Conservation (phyloP, 2,329 filamentous ascomycete genomes). For the Pseudogymnoascus sp. region DNA sequence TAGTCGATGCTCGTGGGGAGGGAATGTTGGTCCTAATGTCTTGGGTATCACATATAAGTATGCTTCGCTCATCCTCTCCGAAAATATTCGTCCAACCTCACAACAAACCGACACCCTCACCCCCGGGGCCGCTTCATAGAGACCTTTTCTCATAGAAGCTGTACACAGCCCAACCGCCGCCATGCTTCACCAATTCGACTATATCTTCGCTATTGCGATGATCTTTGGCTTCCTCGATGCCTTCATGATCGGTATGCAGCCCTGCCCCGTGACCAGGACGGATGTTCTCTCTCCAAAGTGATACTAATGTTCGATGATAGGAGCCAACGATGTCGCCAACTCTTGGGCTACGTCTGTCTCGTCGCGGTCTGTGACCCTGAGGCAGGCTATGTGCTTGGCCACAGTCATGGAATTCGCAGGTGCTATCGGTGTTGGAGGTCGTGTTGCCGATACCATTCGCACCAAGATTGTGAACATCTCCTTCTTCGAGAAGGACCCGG, state of each 20-base stretch:
- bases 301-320: constrained; percentile 16
- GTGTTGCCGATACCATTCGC: constrained; percentile 55
- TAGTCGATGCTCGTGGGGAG: neutral
- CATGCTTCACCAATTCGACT: constrained; percentile 50
- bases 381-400: constrained; percentile 53
- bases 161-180: constrained; percentile 10
- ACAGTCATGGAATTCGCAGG: constrained; percentile 58
- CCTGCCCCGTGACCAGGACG: neutral
- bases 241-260: constrained; percentile 25
- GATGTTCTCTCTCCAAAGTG: neutral
- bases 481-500: constrained; percentile 42
- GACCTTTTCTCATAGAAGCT: neutral
- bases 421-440: constrained; percentile 50
- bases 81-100: neutral
- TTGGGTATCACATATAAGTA: neutral
- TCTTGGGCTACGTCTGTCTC: constrained; percentile 69
- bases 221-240: constrained; percentile 61
- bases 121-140: neutral
- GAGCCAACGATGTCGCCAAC: constrained; percentile 62
- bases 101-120: neutral
- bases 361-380: constrained; percentile 56
- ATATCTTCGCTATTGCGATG: constrained; percentile 57
- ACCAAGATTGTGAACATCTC: constrained; percentile 49
- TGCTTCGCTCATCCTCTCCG: neutral
- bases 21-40: neutral